Conservation (phyloP, 164 flowering plant species). For the Santalum album region DNA sequence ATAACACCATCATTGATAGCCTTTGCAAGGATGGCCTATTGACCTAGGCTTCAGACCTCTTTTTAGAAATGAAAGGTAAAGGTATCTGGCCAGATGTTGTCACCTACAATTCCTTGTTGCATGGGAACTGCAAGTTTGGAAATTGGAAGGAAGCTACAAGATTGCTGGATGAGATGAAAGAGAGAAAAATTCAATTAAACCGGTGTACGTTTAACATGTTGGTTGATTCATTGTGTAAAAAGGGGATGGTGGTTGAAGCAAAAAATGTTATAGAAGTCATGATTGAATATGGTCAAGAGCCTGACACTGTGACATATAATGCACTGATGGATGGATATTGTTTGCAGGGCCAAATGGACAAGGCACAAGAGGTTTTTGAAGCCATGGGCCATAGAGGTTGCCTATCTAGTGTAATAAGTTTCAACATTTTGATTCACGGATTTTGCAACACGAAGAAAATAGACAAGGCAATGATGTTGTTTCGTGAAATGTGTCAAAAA, state of each 20-base stretch:
- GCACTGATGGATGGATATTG: too few species aligned
- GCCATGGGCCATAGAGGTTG: constrained; percentile 2
- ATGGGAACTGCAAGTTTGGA: neutral
- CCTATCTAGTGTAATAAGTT: neutral
- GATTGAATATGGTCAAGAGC: constrained; percentile 5
- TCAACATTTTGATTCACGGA: constrained; percentile 9
- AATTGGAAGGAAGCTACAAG: too few species aligned
- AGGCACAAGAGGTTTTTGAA: constrained; percentile 4
- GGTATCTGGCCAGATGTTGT: neutral
- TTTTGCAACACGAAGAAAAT: constrained; percentile 8
- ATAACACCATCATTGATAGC: too few species aligned
- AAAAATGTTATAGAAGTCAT: neutral
- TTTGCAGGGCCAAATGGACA: constrained; percentile 3
- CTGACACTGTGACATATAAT: too few species aligned
- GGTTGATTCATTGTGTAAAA: constrained; percentile 2
- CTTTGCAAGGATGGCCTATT: too few species aligned
- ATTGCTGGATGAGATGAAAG: constrained; percentile 12
- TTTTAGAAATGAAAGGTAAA: neutral
- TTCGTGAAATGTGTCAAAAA: constrained; percentile 1
- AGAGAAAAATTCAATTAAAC: neutral
- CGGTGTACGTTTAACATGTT: neutral
- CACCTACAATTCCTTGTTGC: constrained; percentile 8
- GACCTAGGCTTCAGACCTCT: neutral
- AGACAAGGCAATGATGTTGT: constrained; percentile 3
- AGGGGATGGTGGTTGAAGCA: constrained; percentile 7